A percentile compares a stretch with the other conserved stretches of the same genome.
Evolutionary conservation across 192 early-diverging fungal species (phyloP).

Genomic region (Irineochytrium annulatum): DNA sequence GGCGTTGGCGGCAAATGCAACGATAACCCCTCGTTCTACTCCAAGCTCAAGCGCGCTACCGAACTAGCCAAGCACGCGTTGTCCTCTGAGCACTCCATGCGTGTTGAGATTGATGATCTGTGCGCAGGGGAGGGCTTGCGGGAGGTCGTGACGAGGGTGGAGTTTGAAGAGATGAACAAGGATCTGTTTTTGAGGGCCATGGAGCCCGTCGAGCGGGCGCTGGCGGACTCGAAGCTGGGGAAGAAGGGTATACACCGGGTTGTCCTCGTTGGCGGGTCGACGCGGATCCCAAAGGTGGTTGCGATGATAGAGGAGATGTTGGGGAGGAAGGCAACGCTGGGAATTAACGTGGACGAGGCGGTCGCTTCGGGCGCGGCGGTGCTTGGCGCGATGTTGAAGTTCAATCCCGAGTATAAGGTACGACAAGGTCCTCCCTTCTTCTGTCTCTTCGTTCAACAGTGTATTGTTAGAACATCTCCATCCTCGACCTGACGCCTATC

Average conservation of each 20-base stretch:
- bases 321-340: conserved; percentile 94
- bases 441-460: conserved; percentile 59
- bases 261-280: conserved; percentile 97
- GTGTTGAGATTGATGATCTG: conserved; percentile 91
- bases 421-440: too few species aligned
- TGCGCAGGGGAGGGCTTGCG: conserved; percentile 83
- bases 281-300: conserved; percentile 97
- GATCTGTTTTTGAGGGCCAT: conserved; percentile 91
- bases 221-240: conserved; percentile 82
- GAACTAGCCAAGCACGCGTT: conserved; percentile 97
- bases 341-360: conserved; percentile 98
- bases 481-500: conserved; percentile 94
- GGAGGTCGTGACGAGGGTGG: conserved; percentile 91
- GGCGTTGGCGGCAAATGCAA: too few species aligned
- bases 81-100: conserved; percentile 88
- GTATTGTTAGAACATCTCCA: conserved; percentile 56
- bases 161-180: conserved; percentile 94
- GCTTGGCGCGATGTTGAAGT: too few species aligned
- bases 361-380: conserved; percentile 98
- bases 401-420: too few species aligned
- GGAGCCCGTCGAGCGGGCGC: conserved; percentile 88
- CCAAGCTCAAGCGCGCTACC: conserved; percentile 89
- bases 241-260: conserved; percentile 92
- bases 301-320: conserved; percentile 91
- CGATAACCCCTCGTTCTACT: too few species aligned